A percentile compares a stretch with the other conserved stretches of the same genome.
Evolutionary conservation across 2,329 filamentous ascomycete species (phyloP).

Genomic region (Clarireedia hainanense): DNA sequence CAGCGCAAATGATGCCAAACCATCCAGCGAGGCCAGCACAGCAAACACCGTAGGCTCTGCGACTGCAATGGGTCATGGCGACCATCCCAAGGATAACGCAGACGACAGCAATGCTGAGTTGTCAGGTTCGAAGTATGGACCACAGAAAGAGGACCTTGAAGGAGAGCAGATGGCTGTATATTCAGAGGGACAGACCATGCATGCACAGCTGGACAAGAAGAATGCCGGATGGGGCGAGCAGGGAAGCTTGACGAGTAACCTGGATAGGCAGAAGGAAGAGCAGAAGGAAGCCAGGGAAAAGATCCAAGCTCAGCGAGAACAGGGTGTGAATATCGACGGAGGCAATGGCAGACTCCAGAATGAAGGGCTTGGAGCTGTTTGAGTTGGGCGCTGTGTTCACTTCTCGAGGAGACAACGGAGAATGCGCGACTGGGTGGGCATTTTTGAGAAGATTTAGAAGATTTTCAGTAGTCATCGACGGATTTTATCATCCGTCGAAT

Average conservation of each 20-base stretch:
- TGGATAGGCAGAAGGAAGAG: constrained; percentile 29
- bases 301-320: constrained; percentile 20
- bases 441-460: background rate
- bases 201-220: constrained; percentile 28
- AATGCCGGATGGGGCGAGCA: constrained; percentile 28
- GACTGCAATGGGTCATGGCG: constrained; percentile 26
- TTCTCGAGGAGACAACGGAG: background rate
- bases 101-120: constrained; percentile 23
- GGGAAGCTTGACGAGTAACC: constrained; percentile 22
- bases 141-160: constrained; percentile 27
- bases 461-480: background rate
- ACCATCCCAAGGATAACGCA: constrained; percentile 26
- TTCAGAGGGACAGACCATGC: constrained; percentile 27
- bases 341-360: constrained; percentile 25
- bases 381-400: constrained; percentile 1
- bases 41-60: constrained; percentile 23
- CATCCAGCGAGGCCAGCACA: constrained; percentile 20
- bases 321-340: constrained; percentile 25
- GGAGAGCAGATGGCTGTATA: constrained; percentile 27
- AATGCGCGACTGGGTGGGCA: background rate
- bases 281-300: constrained; percentile 25
- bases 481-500: background rate
- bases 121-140: constrained; percentile 21
- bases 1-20: constrained; percentile 16
- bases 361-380: constrained; percentile 23